These are phyloP conservation scores for Aspergillus brunneoviolaceus DNA, from an alignment of 2,329 filamentous ascomycete genomes.

Conservation along the genomic window DNA sequence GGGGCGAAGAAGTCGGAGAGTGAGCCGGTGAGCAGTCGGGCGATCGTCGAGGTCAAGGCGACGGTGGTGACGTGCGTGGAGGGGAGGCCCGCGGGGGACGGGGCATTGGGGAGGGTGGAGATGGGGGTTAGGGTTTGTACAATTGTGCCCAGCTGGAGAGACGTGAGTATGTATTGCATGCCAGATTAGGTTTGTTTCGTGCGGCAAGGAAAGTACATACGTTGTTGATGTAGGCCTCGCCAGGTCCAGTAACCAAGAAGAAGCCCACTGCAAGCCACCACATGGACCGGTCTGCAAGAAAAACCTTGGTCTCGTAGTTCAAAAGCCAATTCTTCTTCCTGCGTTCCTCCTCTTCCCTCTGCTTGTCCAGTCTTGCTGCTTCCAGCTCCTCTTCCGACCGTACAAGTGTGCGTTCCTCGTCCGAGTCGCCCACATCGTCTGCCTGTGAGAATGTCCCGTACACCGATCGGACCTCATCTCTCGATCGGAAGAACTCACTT, in stretches of 20 bases:
- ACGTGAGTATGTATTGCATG: neutral
- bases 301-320: conserved; percentile 84
- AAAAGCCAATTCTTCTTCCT: conserved; percentile 86
- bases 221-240: conserved; percentile 98
- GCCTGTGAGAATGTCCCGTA: conserved; percentile 47
- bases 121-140: conserved; percentile 76
- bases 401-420: conserved; percentile 36
- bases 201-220: conserved; percentile 24
- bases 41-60: conserved; percentile 84
- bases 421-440: conserved; percentile 38
- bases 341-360: conserved; percentile 54
- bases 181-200: neutral
- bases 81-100: conserved; percentile 61
- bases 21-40: conserved; percentile 83
- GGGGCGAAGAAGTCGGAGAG: conserved; percentile 84
- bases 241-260: conserved; percentile 87
- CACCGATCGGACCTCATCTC: conserved; percentile 44
- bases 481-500: conserved; percentile 67
- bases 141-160: conserved; percentile 70
- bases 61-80: conserved; percentile 88
- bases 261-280: conserved; percentile 91
- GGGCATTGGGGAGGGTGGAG: conserved; percentile 52
- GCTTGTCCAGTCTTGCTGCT: conserved; percentile 35
- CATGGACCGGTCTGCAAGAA: conserved; percentile 88
- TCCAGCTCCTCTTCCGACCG: conserved; percentile 32